These are phyloP conservation scores for Geotrichum armillariae DNA, from an alignment of 1,139 yeast species.

Conservation along the genomic window DNA sequence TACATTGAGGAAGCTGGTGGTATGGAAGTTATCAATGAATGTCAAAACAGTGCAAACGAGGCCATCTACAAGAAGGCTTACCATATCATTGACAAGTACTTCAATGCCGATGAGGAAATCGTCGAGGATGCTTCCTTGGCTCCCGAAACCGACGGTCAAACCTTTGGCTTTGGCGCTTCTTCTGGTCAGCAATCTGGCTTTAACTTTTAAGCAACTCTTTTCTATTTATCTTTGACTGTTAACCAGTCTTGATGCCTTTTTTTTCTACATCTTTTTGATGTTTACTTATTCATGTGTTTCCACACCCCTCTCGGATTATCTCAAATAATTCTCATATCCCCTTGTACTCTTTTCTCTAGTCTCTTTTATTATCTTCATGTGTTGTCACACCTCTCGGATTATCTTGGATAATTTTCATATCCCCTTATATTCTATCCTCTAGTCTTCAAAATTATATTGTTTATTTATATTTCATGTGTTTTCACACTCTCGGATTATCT, in stretches of 20 bases:
- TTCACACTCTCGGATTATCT: too few species aligned
- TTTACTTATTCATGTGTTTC: conserved; percentile 3
- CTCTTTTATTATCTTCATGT: background rate
- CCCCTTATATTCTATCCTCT: background rate
- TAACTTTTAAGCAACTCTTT: conserved; percentile 20
- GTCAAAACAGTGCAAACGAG: conserved; percentile 90
- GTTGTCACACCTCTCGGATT: background rate
- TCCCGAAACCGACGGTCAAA: conserved; percentile 74
- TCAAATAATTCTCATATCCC: background rate
- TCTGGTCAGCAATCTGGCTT: conserved; percentile 27
- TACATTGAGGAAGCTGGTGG: conserved; percentile 98
- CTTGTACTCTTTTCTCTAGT: background rate
- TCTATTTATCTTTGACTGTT: background rate
- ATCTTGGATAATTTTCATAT: background rate
- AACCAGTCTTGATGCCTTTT: conserved; percentile 8
- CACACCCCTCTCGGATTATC: conserved; percentile 1
- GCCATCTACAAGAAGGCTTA: conserved; percentile 91
- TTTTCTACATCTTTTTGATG: background rate
- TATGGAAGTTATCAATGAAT: conserved; percentile 91
- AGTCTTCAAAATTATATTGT: background rate
- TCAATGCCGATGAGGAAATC: conserved; percentile 65
- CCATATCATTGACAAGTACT: conserved; percentile 85
- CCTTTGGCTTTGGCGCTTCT: conserved; percentile 79
- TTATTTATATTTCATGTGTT: too few species aligned
- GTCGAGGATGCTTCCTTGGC: conserved; percentile 78